Base-by-base conservation (phyloP, 2,329 filamentous ascomycete species). In the Phialemonium atrogriseum region DNA sequence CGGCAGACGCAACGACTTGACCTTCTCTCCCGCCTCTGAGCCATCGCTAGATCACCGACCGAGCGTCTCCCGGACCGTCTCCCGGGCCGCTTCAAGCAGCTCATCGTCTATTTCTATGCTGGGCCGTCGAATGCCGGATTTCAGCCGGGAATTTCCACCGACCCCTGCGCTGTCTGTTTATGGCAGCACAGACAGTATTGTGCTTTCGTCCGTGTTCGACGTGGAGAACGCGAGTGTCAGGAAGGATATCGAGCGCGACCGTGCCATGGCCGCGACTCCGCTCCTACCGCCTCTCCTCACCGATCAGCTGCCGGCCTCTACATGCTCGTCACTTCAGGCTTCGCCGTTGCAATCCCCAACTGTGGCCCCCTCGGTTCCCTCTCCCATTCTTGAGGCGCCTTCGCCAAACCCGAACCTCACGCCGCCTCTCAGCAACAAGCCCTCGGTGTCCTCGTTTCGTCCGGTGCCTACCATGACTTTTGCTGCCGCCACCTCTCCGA, bases 341-440 rank as follows among this genome's bases (percentile, higher is more conserved):
- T 93, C 86, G 7, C 86, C 88, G n/a, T 64, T 94, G 16, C 85
- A 93, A 55, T 93, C 86, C 1, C 87, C 87, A 1, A 81, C 77
- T 0, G 72, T 91, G 12, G 84, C 80, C 8, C 76, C 78, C n/a
- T 60, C 69, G 39, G 17, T 17, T 4, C 35, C 43, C 3, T 39
- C 38, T 10, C 58, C 51, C 13, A 52, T 44, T 13, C 51, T 52
- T 4, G 60, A 59, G 19, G 47, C 66, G 27, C 51, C 51, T 33
- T 57, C 52, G 38, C 59, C 56, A 4, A 54, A 58, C 2, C 39
- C 51, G 5, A 50, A 59, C 10, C 66, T 79, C 7, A 82, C 83
- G 3, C 85, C 86, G 4, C 76, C 84, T 1, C 62, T 94, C 8
- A 91, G 84, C 42, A 75, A 77, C 10, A 83, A 79, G 51, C 78